phyloP scores from a whole-genome alignment of 441 rosid species.

The Euphorbia schlechtendalii region DNA sequence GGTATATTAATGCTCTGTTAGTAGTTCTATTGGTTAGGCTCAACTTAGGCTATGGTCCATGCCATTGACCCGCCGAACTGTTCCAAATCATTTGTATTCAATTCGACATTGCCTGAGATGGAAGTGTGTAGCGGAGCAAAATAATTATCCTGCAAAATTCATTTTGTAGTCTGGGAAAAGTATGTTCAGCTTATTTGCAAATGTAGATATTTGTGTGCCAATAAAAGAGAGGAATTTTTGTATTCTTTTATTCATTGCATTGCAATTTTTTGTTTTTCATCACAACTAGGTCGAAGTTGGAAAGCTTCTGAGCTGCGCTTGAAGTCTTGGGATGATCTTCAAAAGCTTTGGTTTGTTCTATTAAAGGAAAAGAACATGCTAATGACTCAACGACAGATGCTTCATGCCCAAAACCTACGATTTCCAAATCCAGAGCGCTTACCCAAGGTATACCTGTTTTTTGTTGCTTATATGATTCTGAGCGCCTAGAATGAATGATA shows the following conservation, averaged over 20 bases:
- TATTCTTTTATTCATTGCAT: constrained; percentile 7
- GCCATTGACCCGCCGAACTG: too few species aligned
- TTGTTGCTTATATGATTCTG: constrained; percentile 4
- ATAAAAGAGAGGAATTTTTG: neutral
- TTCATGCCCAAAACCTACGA: constrained; percentile 59
- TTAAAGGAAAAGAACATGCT: constrained; percentile 95
- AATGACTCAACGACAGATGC: constrained; percentile 91
- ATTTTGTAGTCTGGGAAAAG: too few species aligned
- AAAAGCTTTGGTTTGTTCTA: constrained; percentile 88
- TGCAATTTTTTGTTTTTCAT: constrained; percentile 6
- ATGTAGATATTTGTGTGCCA: neutral
- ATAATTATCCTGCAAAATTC: too few species aligned
- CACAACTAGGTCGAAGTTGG: constrained; percentile 81
- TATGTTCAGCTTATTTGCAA: neutral
- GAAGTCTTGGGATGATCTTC: constrained; percentile 91
- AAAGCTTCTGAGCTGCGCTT: constrained; percentile 89
- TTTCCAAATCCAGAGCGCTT: constrained; percentile 87
- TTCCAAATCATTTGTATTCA: too few species aligned
- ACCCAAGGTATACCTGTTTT: constrained; percentile 52
- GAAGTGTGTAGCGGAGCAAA: too few species aligned
- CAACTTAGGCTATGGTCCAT: too few species aligned
- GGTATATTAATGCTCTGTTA: neutral
- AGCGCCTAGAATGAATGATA: neutral
- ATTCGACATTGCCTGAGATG: too few species aligned
- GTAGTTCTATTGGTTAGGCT: too few species aligned